Conservation (phyloP, 257 asterid species). For the Mentha longifolia region DNA sequence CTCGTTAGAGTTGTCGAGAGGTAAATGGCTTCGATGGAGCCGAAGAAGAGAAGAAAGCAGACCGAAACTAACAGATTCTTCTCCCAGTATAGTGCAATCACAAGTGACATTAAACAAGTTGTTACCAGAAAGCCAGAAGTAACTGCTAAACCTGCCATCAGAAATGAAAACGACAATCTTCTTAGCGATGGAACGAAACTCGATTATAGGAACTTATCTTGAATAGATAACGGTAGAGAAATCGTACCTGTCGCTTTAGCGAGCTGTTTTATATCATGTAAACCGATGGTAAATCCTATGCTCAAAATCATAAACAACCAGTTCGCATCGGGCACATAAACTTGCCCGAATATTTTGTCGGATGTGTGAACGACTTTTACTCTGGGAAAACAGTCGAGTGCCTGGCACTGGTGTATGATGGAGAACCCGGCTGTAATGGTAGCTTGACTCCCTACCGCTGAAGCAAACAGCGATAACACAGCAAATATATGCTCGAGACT, state of each 20-base stretch:
- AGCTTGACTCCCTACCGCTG: constrained; percentile 98
- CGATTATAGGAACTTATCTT: neutral
- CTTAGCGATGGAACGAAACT: neutral
- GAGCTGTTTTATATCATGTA: constrained; percentile 64
- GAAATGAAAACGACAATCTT: neutral
- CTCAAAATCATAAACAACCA: constrained; percentile 89
- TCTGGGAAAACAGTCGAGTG: constrained; percentile 88
- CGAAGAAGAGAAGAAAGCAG: constrained; percentile 69
- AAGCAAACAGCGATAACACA: constrained; percentile 77
- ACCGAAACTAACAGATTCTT: constrained; percentile 50
- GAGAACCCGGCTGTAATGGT: constrained; percentile 95
- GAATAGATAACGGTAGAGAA: neutral
- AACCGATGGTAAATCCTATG: constrained; percentile 70
- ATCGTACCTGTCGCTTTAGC: constrained; percentile 79
- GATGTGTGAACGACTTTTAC: constrained; percentile 92
- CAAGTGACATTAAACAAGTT: constrained; percentile 86
- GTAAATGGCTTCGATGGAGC: constrained; percentile 66
- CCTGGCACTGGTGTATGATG: constrained; percentile 90
- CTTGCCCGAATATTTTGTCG: constrained; percentile 74
- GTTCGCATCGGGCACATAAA: constrained; percentile 85
- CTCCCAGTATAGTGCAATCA: constrained; percentile 85
- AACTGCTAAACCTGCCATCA: constrained; percentile 71
- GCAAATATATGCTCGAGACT: constrained; percentile 74
- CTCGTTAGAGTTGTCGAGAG: constrained; percentile 62
- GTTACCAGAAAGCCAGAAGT: constrained; percentile 77